Conservation (phyloP, 768 basidiomycete species). For the Grammothele lineata region DNA sequence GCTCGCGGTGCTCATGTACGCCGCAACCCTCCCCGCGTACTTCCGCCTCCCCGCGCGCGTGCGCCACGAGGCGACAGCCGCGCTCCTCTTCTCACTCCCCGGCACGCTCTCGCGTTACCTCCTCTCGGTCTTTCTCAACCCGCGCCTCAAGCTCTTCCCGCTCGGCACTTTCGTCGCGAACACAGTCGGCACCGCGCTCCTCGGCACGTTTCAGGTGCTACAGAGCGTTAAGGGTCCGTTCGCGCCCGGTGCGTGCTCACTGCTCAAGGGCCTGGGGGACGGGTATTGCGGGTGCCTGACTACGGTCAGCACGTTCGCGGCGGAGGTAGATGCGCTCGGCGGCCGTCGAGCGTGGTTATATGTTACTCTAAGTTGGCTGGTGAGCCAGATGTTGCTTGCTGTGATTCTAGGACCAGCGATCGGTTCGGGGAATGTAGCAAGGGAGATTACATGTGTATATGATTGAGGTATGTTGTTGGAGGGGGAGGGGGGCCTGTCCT, state of each 20-base stretch:
- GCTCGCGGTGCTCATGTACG: slow-evolving; percentile 64
- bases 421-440: slow-evolving; percentile 43
- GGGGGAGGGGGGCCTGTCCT: too few relatives aligned
- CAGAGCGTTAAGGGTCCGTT: slow-evolving; percentile 47
- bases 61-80: slow-evolving; percentile 80
- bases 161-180: slow-evolving; percentile 80
- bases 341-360: slow-evolving; percentile 64
- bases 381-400: slow-evolving; percentile 67
- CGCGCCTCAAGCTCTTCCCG: slow-evolving; percentile 56
- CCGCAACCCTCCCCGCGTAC: slow-evolving; percentile 73
- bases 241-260: slow-evolving; percentile 55
- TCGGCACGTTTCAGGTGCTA: slow-evolving; percentile 68
- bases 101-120: slow-evolving; percentile 83
- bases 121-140: slow-evolving; percentile 71
- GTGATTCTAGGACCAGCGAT: slow-evolving; percentile 69
- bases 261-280: slow-evolving; percentile 79
- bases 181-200: slow-evolving; percentile 73
- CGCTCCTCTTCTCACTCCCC: slow-evolving; percentile 85
- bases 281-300: slow-evolving; percentile 96
- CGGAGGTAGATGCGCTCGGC: slow-evolving; percentile 63
- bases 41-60: slow-evolving; percentile 63
- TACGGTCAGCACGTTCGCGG: slow-evolving; percentile 90
- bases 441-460: slow-evolving; percentile 44
- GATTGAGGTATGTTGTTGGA: too few relatives aligned
- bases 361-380: slow-evolving; percentile 58